Evolutionary conservation across 768 basidiomycete genomes (phyloP).

Genomic region (Krasilnikovozyma curviuscula): DNA sequence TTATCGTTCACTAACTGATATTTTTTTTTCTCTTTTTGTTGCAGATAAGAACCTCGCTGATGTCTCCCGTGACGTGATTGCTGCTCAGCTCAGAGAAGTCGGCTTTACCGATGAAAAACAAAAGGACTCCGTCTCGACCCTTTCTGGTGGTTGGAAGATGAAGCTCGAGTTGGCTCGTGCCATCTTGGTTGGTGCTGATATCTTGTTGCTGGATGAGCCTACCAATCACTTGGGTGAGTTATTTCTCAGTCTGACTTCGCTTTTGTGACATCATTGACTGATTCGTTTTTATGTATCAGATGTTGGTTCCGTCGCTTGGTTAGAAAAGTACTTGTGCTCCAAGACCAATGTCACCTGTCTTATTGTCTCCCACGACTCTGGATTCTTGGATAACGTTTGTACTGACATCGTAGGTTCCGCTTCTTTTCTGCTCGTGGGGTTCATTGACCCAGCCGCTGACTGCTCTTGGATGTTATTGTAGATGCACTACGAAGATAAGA

Average conservation of each 20-base stretch:
- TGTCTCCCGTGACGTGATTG: slow-evolving; percentile 50
- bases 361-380: slow-evolving; percentile 91
- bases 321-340: slow-evolving; percentile 65
- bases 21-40: background rate
- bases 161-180: slow-evolving; percentile 88
- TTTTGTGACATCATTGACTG: background rate
- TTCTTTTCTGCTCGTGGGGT: background rate
- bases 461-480: background rate
- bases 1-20: background rate
- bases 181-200: slow-evolving; percentile 74
- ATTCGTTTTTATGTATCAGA: slow-evolving; percentile 16
- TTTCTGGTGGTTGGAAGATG: slow-evolving; percentile 99
- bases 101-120: slow-evolving; percentile 80
- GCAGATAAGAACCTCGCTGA: slow-evolving; percentile 49
- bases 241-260: background rate
- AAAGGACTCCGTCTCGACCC: slow-evolving; percentile 60
- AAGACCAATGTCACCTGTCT: slow-evolving; percentile 74
- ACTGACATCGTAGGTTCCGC: slow-evolving; percentile 46
- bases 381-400: slow-evolving; percentile 86
- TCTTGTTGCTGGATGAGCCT: slow-evolving; percentile 49
- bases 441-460: no score
- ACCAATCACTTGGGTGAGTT: slow-evolving; percentile 60
- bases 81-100: slow-evolving; percentile 60
- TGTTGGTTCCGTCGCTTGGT: slow-evolving; percentile 64
- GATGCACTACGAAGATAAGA: slow-evolving; percentile 90